Evolutionary conservation across 768 basidiomycete genomes (phyloP), one percentile per base, ranked within the genome.

Genomic region (Steccherinum ochraceum): DNA sequence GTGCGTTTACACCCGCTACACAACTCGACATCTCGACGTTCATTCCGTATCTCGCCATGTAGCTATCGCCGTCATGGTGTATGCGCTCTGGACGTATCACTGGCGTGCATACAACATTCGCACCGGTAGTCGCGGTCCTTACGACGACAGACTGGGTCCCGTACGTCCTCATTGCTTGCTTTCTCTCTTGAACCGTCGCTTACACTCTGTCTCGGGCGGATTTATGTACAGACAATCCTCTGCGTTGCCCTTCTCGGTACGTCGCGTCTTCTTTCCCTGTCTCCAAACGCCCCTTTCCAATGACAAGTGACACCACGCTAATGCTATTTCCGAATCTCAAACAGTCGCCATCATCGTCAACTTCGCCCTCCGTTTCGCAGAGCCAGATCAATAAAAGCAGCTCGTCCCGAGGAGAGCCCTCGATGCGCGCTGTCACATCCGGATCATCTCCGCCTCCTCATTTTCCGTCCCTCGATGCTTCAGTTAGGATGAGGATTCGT

Each of bases 51-150:
- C 46, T 5, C 45, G 24, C 44, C 45, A 24, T 48, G 3, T 60
- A 95, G 95, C 95, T 30, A 89, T 98, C 83, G 90, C 82, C 19
- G 93, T 98, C 53, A 98, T 99, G 96, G 65, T 90, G 10, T 99
- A 99, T 67, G 95, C 96, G 2, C 70, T 99, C 12, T 86, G 87
- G 58, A 92, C 93, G 40, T 99, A 93, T 65, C 95, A 98, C 65
- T 95, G 93, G 91, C 82, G 96, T 56, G 96, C 95, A 5, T 80
- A 83, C 23, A 89, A 93, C 21, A 99, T 99, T 63, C 83, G 94
- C 46, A 75, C 81, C 27, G 90, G 95, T 44, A 92, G 93, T 10
- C 79, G 89, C 51, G 94, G 93, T 5, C 94, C 95, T 5, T 98
- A 98, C 66, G 96, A 99, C 61, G 96, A 99, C 68, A 79, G 96